Percentiles rank a stretch among this genome's conserved stretches.
Evolutionary conservation across 2,329 filamentous ascomycete species (phyloP).

Genomic region (Cylindrodendrum hubeiense): DNA sequence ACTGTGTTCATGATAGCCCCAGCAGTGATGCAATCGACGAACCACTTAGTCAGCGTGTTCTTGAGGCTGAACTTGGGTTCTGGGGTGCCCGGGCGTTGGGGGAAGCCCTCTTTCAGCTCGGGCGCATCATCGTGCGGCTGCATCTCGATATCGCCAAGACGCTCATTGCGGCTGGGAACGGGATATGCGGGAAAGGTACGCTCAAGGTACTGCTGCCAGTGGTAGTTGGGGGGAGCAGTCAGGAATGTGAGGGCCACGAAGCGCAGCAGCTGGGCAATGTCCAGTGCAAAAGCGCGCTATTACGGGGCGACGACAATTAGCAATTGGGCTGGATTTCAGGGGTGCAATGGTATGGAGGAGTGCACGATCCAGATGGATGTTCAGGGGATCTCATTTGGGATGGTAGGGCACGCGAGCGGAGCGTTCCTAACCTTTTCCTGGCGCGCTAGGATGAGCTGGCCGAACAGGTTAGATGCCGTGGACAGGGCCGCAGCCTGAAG

Average conservation of each 20-base stretch:
- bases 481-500: slow-evolving; percentile 65
- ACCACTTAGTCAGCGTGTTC: slow-evolving; percentile 62
- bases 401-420: background rate
- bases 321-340: background rate
- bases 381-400: background rate
- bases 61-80: slow-evolving; percentile 52
- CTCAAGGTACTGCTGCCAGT: slow-evolving; percentile 70
- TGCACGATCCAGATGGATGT: background rate
- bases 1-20: slow-evolving; percentile 61
- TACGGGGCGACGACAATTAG: slow-evolving; percentile 13
- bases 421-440: slow-evolving; percentile 53
- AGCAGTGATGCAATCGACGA: slow-evolving; percentile 62
- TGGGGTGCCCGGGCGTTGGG: slow-evolving; percentile 23
- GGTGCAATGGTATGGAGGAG: background rate
- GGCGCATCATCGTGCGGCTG: slow-evolving; percentile 41
- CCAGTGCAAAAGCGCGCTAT: slow-evolving; percentile 57
- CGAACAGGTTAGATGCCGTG: slow-evolving; percentile 65
- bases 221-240: slow-evolving; percentile 67
- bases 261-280: slow-evolving; percentile 62
- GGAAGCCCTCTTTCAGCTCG: slow-evolving; percentile 36
- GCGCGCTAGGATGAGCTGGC: slow-evolving; percentile 66
- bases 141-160: slow-evolving; percentile 45
- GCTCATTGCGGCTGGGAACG: slow-evolving; percentile 22
- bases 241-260: slow-evolving; percentile 67
- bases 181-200: slow-evolving; percentile 62